Conservation (phyloP, 169 alveolate species). For the Theileria luwenshuni region DNA sequence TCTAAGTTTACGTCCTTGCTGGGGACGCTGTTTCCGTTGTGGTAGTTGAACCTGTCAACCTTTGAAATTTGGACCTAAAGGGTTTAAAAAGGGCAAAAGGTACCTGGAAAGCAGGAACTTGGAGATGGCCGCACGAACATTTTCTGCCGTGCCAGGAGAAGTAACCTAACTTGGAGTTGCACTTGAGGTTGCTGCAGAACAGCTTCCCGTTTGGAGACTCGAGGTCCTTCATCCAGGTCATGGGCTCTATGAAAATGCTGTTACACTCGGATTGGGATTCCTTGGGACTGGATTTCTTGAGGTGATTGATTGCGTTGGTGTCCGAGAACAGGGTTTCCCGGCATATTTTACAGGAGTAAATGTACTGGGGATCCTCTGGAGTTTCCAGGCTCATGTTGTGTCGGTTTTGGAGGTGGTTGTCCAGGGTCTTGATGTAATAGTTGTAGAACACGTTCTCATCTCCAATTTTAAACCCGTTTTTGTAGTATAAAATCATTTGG, state of each 20-base stretch:
- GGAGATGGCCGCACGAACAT: constrained; percentile 67
- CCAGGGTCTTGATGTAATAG: constrained; percentile 25
- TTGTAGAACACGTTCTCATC: constrained; percentile 18
- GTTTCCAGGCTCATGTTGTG: constrained; percentile 27
- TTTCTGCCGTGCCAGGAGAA: constrained; percentile 66
- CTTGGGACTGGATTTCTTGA: not conserved
- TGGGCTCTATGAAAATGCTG: constrained; percentile 66
- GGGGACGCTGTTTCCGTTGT: not conserved
- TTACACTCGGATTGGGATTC: constrained; percentile 21
- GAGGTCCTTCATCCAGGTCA: constrained; percentile 68
- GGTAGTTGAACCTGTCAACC: constrained; percentile 47
- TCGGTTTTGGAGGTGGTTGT: constrained; percentile 1
- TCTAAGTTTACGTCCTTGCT: constrained; percentile 5
- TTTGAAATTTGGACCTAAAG: constrained; percentile 61
- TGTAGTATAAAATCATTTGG: constrained; percentile 55
- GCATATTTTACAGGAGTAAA: constrained; percentile 59
- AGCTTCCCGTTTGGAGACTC: constrained; percentile 55
- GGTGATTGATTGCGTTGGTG: constrained; percentile 33
- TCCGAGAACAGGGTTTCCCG: constrained; percentile 50
- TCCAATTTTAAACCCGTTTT: constrained; percentile 24
- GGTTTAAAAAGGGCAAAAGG: too few species aligned
- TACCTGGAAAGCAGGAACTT: constrained; percentile 69
- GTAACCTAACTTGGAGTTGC: constrained; percentile 55
- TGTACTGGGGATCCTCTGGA: constrained; percentile 27
- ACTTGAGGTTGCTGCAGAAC: constrained; percentile 49